Evolutionary conservation across 345 rosid genomes (phyloP), one percentile per base, ranked within the genome.

Genomic region (Microcos paniculata): DNA sequence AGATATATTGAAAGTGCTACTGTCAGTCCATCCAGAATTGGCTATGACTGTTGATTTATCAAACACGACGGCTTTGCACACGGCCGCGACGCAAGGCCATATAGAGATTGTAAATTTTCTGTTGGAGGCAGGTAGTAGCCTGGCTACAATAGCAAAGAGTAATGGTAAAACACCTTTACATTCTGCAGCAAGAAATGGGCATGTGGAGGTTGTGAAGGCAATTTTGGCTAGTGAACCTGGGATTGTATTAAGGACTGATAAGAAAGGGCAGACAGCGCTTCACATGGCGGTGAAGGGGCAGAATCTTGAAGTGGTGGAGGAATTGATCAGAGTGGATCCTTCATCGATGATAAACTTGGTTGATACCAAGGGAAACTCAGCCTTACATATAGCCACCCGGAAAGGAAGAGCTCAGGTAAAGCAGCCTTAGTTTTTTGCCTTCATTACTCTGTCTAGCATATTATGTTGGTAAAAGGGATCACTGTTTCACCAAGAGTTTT

Each of bases 201-300:
- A 91, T 73, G 72, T 87, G 73, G 87, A 83, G 81, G 97, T 92
- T n/a, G 80, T 92, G 48, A 89, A 87, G 76, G 84, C 88, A n/a
- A 88, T 91, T 58, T 77, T 90, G 67, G 84, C 77, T 2, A 85
- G 70, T 77, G 97, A 94, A 82, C 93, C 91, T 1, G 86, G 76
- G 69, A 83, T 85, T 2, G 90, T 88, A 8, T 75, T 78, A 1
- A 84, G 98, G 81, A 86, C 84, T 10, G 98, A 94, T 80, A 92
- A 89, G 80, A 94, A 94, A 82, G 97, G 98, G 52, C 98, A 92
- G 80, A 94, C 98, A 0, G 87, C 98, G 46, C 92, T 94, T 80
- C 98, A 94, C 85, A 94, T 94, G 97, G 98, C 97, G 8, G 97
- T 82, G 57, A 94, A 94, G 80, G 98, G 97, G 9, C 94, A 90